These are phyloP conservation scores for Jaminaea rosea DNA, from an alignment of 1,284 basidiomycete genomes.

Conservation along the genomic window DNA sequence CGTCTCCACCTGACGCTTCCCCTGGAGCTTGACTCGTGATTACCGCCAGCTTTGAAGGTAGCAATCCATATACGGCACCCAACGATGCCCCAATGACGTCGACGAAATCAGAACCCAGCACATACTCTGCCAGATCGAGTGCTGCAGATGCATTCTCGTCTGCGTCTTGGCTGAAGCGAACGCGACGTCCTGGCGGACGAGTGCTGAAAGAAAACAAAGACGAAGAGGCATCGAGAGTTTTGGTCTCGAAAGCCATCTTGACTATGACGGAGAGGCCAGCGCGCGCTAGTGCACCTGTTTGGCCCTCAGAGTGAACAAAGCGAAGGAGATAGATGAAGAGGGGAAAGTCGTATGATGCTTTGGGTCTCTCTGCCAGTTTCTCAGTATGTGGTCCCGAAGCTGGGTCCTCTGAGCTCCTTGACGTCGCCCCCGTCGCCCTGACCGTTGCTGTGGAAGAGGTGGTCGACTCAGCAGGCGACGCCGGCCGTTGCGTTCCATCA, in stretches of 20 bases:
- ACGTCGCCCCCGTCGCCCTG: not conserved
- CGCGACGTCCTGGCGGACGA: no score
- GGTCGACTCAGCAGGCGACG: constrained; percentile 19
- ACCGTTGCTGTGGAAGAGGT: constrained; percentile 12
- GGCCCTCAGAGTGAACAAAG: constrained; percentile 86
- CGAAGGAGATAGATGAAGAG: constrained; percentile 85
- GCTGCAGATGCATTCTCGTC: not conserved
- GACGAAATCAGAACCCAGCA: constrained; percentile 89
- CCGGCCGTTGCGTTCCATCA: constrained; percentile 18
- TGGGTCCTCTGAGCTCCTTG: not conserved
- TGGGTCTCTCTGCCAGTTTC: not conserved
- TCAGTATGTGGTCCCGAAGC: not conserved
- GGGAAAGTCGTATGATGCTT: constrained; percentile 20
- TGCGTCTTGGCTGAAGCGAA: not conserved
- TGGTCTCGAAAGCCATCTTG: constrained; percentile 56
- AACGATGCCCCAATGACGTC: constrained; percentile 90
- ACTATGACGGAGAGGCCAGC: constrained; percentile 84
- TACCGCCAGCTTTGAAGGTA: constrained; percentile 69
- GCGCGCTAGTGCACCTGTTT: constrained; percentile 85
- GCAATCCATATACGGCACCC: constrained; percentile 80
- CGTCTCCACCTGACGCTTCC: not conserved
- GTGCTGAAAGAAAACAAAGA: no score
- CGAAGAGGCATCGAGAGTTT: not conserved
- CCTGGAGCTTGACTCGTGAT: constrained; percentile 5
- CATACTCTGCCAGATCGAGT: constrained; percentile 75